phyloP scores from a whole-genome alignment of 2,329 filamentous ascomycete genomes.

The Sarocladium strictum region DNA sequence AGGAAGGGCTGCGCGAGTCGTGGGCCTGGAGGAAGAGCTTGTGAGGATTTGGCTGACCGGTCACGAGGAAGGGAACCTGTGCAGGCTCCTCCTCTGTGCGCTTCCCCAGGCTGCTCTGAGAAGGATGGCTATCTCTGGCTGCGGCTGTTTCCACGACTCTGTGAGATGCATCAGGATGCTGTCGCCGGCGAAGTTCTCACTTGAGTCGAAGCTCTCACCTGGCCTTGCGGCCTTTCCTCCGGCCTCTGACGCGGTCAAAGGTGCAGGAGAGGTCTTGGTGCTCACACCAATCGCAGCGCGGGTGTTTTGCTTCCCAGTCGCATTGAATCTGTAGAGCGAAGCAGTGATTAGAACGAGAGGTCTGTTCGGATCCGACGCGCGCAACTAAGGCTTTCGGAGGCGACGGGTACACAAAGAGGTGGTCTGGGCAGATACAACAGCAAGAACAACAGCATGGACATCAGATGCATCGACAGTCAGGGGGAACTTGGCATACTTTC shows the following conservation, averaged over 20 bases:
- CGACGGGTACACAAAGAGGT: too few relatives aligned
- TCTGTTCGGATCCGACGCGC: too few relatives aligned
- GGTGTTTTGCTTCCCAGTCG: background rate
- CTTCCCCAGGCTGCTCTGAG: background rate
- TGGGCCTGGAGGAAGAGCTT: background rate
- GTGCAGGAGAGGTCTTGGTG: constrained; percentile 11
- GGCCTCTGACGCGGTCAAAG: constrained; percentile 5
- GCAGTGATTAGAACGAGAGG: too few relatives aligned
- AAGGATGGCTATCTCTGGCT: too few relatives aligned
- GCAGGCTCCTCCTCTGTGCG: background rate
- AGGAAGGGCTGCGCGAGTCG: background rate
- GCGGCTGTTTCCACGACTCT: too few relatives aligned
- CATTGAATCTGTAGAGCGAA: constrained; percentile 11
- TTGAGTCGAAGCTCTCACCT: too few relatives aligned
- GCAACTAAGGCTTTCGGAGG: too few relatives aligned
- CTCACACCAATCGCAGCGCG: constrained; percentile 10
- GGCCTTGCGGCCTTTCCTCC: background rate
- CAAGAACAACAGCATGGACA: background rate
- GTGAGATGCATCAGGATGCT: too few relatives aligned
- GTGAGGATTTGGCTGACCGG: background rate
- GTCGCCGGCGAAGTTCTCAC: too few relatives aligned
- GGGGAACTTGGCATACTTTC: constrained; percentile 7
- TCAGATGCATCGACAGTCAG: background rate
- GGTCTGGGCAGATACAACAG: background rate
- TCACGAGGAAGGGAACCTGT: background rate